Base-by-base conservation (phyloP, 148 eudicot species). In the Nyssa sinensis region DNA sequence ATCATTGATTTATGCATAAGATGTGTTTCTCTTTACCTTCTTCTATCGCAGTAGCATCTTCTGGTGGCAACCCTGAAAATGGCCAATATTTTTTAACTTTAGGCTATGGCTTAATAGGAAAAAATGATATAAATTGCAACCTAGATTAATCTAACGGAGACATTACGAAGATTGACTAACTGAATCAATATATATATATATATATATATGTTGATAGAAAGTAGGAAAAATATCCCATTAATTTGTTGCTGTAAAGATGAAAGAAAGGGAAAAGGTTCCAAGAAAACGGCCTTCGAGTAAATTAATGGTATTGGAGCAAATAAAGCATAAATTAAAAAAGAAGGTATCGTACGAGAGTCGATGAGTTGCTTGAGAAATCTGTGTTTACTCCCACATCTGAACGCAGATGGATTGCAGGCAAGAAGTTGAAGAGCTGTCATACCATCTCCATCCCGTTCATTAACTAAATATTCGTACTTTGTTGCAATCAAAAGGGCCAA, bases 391-490 rank as follows among this genome's bases (percentile, higher is more conserved):
- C 69, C 69, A 7, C 6, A 11, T 65, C 35, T 7, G 24, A 72
- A 41, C 62, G 51, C 67, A 17, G 67, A 49, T 27, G 51, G 55
- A 44, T 61, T 72, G 39, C 39, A 59, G 17, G 75, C 24, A 35
- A 72, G 75, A 72, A 72, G 75, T 72, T 72, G 75, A 37, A 72
- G 75, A 72, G 58, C 58, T 4, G 75, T 72, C 75, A 72, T 62
- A 0, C 57, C 67, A 30, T 72, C 59, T 62, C 9, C 67, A 29
- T 72, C 75, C 49, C 29, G 19, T 19, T 8, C 67, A 1, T 0
- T 0, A 3, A 62, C 35, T 19, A 72, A 62, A 21, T 21, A 44
- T 29, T 41, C 25, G 21, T 72, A 17, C 65, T 35, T 29, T 3
- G 4, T 41, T 2, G 75, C 75, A 7, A 72, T 62, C 1, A 17